Base-by-base conservation (phyloP, 345 rosid species). In the Anastatica hierochuntica region DNA sequence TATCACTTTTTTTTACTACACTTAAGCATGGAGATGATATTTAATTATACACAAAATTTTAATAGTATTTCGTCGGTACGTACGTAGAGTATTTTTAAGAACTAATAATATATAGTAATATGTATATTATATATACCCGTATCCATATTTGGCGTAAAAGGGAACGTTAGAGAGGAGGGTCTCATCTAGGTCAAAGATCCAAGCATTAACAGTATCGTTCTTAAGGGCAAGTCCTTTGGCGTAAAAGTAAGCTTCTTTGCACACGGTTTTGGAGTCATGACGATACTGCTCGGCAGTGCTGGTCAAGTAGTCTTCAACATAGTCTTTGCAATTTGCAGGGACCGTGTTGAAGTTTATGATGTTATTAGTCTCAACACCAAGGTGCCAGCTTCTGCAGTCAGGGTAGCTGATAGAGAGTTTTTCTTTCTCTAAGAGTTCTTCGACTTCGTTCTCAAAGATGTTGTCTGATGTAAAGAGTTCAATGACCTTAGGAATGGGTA, bases 121-220 rank as follows among this genome's bases (percentile, higher is more conserved):
- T 24, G 6, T 24, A 24, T 34, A 44, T 27, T n/a, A n/a, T n/a
- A 15, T 54, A 33, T 76, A 81, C 94, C 82, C 78, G 50, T 70
- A 81, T 52, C 73, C 77, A 41, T 68, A 62, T 4, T 37, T 4
- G n/a, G 71, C 75, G 62, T 70, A 81, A 30, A 63, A 79, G 30
- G 85, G 83, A 11, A 76, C 53, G 60, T 77, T 84, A 2, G 88
- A 75, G 56, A 84, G 80, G 4, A 77, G 12, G 2, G 88, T 84
- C 15, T 84, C 88, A 24, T 79, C 94, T 8, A 81, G 2, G 37
- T 84, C 88, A 57, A 84, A 81, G 18, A 81, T 14, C 84, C 86
- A 84, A 5, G 56, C 48, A 31, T 81, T 78, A 18, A 67, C 60
- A 40, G 86, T 80, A 10, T 84, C 82, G 6, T 67, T 53, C 49